These are phyloP conservation scores for Russula ochroleuca DNA, from an alignment of 768 basidiomycete species.

Conservation along the genomic window DNA sequence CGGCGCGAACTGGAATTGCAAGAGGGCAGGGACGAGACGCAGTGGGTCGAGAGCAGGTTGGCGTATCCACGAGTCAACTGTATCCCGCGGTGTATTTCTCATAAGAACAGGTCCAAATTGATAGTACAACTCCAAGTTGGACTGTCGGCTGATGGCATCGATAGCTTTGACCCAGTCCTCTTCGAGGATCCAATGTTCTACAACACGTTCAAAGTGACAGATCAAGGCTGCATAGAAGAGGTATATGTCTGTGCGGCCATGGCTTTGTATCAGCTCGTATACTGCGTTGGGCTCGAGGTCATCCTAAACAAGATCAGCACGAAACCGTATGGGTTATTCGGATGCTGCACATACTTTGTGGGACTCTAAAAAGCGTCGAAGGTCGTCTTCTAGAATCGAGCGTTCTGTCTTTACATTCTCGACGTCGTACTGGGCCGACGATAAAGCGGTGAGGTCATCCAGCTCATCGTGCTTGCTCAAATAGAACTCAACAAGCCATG, in stretches of 20 bases:
- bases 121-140: constrained; percentile 87
- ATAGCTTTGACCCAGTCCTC: constrained; percentile 91
- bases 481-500: constrained; percentile 97
- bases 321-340: not conserved
- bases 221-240: constrained; percentile 81
- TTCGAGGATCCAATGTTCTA: constrained; percentile 89
- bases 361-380: constrained; percentile 87
- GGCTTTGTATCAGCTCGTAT: constrained; percentile 90
- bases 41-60: constrained; percentile 75
- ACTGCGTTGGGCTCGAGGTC: constrained; percentile 81
- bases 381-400: constrained; percentile 83
- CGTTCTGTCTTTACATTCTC: constrained; percentile 81
- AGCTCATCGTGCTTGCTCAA: constrained; percentile 94
- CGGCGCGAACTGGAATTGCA: constrained; percentile 71
- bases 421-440: constrained; percentile 72
- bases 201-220: constrained; percentile 78
- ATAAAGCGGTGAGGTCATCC: constrained; percentile 89
- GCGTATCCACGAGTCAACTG: constrained; percentile 89
- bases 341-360: constrained; percentile 63
- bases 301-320: constrained; percentile 42
- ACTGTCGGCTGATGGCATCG: constrained; percentile 81
- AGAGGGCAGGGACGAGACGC: constrained; percentile 82
- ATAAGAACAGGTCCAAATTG: constrained; percentile 87
- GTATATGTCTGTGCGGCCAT: constrained; percentile 90
- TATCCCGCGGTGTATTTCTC: constrained; percentile 80